phyloP scores from a whole-genome alignment of 2,329 filamentous ascomycete species.

The Colletotrichum lindemuthianum region DNA sequence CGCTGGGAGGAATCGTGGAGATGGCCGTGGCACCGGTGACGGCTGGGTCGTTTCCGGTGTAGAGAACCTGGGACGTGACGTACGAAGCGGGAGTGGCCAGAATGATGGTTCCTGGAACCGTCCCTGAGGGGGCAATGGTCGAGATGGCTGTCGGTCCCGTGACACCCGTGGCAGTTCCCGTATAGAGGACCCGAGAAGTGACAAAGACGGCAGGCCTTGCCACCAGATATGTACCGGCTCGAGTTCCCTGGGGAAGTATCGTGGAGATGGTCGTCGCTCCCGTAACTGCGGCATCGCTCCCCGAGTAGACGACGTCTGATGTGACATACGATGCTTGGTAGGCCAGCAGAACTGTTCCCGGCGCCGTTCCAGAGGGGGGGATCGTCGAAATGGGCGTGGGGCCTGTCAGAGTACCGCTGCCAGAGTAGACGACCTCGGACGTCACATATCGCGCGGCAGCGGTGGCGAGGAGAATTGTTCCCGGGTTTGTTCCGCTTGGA shows the following conservation, averaged over 20 bases:
- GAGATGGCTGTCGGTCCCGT: constrained; percentile 1
- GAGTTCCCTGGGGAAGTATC: constrained; percentile 15
- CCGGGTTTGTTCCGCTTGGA: constrained; percentile 14
- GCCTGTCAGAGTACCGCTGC: neutral
- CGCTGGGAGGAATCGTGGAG: constrained; percentile 26
- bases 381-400: constrained; percentile 8
- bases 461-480: constrained; percentile 24
- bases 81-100: constrained; percentile 22
- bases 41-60: constrained; percentile 22
- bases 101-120: constrained; percentile 20
- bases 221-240: constrained; percentile 16
- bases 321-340: constrained; percentile 3
- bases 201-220: constrained; percentile 12
- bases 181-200: constrained; percentile 13
- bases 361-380: constrained; percentile 8
- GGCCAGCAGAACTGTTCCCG: constrained; percentile 9
- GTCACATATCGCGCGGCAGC: constrained; percentile 4
- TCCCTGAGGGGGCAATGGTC: constrained; percentile 19
- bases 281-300: constrained; percentile 1
- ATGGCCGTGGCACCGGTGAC: constrained; percentile 19
- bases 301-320: neutral
- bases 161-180: neutral
- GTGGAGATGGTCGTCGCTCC: neutral
- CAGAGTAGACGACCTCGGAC: constrained; percentile 5
- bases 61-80: constrained; percentile 23